Base-by-base conservation (phyloP, 192 early-diverging fungal genomes). In the Podila clonocystis region DNA sequence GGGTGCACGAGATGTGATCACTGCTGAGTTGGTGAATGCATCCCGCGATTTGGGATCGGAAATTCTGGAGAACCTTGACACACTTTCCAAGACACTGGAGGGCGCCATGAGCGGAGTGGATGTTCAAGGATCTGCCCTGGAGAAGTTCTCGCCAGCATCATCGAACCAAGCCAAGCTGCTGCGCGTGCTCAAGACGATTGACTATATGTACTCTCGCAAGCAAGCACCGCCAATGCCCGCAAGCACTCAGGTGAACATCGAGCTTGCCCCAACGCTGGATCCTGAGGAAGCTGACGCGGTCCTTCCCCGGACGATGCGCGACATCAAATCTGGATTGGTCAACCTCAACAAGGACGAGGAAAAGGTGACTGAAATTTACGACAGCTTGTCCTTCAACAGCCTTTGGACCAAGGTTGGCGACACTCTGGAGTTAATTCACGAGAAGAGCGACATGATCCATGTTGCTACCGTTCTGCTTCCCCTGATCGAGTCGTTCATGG, bases 401-500 rank as follows among this genome's bases (percentile, higher is more conserved):
- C 85, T 98, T 31, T 98, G 97, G 98, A 86, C 89, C 41, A 84
- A 85, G 28, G 84, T 97, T 9, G 94, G 96, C 24, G 73, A 83
- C 20, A 93, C 92, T 52, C 85, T 99, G 65, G 80, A 86, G 7
- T 72, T 90, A 52, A 95, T 97, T 63, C 88, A 89, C 30, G 88
- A 93, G 33, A 91, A 94, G 52, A 84, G 90, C 13, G 95, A 96
- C 50, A 87, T 97, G 80, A 91, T 94, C 24, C 92, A 96, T 77
- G 93, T 97, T 9, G 96, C 95, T 1, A 98, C 98, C 1, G 94
- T 98, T 22, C 78, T 99, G 7, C 82, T 99, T 57, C 98, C 98
- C 20, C 76, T 96, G 28, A 97, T 99, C 74, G 98, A 99, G 86
- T 93, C 95, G 8, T 97, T 97, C 69, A 97, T 99, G 97, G 98